Percentiles rank a stretch among this genome's conserved stretches.
Conservation (phyloP, 805 yeast species). For the Scheffersomyces ergatensis region DNA sequence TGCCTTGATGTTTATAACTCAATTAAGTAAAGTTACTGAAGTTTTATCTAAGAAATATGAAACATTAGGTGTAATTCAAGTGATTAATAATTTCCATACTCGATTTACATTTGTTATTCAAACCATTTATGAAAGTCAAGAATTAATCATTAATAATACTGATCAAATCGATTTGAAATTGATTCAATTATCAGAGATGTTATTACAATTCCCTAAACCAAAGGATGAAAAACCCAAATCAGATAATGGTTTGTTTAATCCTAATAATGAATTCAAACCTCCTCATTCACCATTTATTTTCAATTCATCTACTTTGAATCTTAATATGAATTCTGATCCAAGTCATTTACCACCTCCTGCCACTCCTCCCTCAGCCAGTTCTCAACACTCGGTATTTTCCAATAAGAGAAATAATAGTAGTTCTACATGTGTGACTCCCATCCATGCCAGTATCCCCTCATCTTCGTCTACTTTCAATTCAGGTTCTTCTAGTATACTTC, state of each 20-base stretch:
- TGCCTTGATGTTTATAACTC: slow-evolving; percentile 41
- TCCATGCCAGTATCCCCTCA: slow-evolving; percentile 12
- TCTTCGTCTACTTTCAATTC: background rate
- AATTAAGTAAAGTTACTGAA: slow-evolving; percentile 47
- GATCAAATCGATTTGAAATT: slow-evolving; percentile 15
- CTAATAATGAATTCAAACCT: slow-evolving; percentile 1
- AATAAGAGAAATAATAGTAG: slow-evolving; percentile 16
- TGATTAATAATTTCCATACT: slow-evolving; percentile 24
- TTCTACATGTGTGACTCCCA: slow-evolving; percentile 19
- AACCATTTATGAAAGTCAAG: slow-evolving; percentile 21
- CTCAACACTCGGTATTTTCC: slow-evolving; percentile 38
- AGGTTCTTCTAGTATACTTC: background rate
- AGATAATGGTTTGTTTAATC: background rate
- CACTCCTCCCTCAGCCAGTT: slow-evolving; percentile 44
- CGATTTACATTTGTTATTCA: slow-evolving; percentile 10
- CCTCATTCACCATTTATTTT: slow-evolving; percentile 5
- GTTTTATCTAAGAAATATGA: slow-evolving; percentile 51
- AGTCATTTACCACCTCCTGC: slow-evolving; percentile 16
- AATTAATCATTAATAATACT: slow-evolving; percentile 8
- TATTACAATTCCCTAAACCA: slow-evolving; percentile 22
- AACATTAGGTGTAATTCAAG: slow-evolving; percentile 52
- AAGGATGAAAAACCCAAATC: slow-evolving; percentile 2
- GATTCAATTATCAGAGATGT: slow-evolving; percentile 20
- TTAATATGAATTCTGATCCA: background rate
- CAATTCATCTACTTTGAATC: slow-evolving; percentile 4